Evolutionary conservation across 225 moss, liverwort and hornwort species (phyloP).

Genomic region (Marchantia polymorpha): DNA sequence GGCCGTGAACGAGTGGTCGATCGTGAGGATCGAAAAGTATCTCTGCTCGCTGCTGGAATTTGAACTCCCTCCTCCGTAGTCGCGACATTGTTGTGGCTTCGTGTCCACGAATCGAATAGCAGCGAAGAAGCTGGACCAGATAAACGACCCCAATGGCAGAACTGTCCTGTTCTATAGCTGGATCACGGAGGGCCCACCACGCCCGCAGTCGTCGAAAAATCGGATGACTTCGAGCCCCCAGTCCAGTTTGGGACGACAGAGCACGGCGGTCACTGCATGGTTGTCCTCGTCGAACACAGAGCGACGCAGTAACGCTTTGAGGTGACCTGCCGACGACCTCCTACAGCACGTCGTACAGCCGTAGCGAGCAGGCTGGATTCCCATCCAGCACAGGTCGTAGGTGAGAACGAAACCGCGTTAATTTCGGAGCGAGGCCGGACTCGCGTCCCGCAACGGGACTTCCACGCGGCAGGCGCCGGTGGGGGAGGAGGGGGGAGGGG

Average conservation of each 20-base stretch:
- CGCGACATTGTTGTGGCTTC: too few relatives aligned
- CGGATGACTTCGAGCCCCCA: background rate
- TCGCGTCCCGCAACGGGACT: background rate
- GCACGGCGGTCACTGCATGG: background rate
- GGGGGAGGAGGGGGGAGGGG: too few relatives aligned
- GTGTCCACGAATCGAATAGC: too few relatives aligned
- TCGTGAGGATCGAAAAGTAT: too few relatives aligned
- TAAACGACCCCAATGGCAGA: too few relatives aligned
- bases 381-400: background rate
- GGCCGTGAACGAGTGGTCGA: too few relatives aligned
- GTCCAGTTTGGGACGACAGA: background rate
- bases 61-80: too few relatives aligned
- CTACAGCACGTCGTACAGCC: background rate
- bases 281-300: background rate
- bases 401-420: background rate
- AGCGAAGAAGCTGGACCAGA: too few relatives aligned
- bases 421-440: background rate
- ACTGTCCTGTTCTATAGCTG: too few relatives aligned
- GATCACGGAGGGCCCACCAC: too few relatives aligned
- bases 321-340: background rate
- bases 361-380: background rate
- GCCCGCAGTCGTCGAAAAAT: too few relatives aligned
- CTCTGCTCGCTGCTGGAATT: too few relatives aligned
- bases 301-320: background rate
- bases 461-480: background rate